A percentile compares a stretch with the other conserved stretches of the same genome.
Evolutionary conservation across 2,329 filamentous ascomycete genomes (phyloP).

Genomic region (Fusarium illudens): DNA sequence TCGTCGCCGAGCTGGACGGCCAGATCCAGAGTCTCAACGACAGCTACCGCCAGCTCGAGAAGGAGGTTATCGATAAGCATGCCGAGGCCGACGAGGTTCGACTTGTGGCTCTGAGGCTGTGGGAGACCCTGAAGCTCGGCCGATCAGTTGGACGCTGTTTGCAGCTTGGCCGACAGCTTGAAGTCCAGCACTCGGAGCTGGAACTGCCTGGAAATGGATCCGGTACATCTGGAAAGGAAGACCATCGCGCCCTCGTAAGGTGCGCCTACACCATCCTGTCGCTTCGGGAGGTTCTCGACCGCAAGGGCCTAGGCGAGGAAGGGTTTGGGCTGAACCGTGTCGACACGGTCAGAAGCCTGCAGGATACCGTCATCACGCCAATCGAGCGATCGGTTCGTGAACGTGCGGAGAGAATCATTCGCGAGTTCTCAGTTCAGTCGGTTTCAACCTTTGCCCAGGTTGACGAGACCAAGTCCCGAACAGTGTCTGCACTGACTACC

Average conservation of each 20-base stretch:
- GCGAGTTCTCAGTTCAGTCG: slow-evolving; percentile 78
- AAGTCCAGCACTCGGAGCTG: slow-evolving; percentile 80
- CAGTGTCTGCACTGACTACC: slow-evolving; percentile 76
- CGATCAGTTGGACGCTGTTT: slow-evolving; percentile 81
- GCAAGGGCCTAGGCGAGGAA: slow-evolving; percentile 74
- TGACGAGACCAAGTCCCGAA: slow-evolving; percentile 78
- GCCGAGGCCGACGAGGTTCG: slow-evolving; percentile 85
- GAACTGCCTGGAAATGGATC: slow-evolving; percentile 34
- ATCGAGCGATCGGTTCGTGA: slow-evolving; percentile 78
- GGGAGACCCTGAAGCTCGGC: slow-evolving; percentile 80
- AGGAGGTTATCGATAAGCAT: slow-evolving; percentile 86
- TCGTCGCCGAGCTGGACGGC: slow-evolving; percentile 79
- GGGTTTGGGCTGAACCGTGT: slow-evolving; percentile 79
- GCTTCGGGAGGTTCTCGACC: slow-evolving; percentile 75
- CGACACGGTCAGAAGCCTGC: slow-evolving; percentile 74
- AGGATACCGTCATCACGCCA: slow-evolving; percentile 73
- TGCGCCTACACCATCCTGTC: slow-evolving; percentile 82
- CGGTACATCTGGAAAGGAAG: slow-evolving; percentile 63
- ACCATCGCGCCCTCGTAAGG: slow-evolving; percentile 81
- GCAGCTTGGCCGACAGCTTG: slow-evolving; percentile 83
- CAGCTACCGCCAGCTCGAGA: slow-evolving; percentile 85
- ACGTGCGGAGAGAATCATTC: slow-evolving; percentile 78
- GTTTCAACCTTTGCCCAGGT: slow-evolving; percentile 67
- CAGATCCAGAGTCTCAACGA: slow-evolving; percentile 84
- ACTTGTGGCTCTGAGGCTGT: slow-evolving; percentile 78